Conservation (phyloP, 805 yeast genomes). For the Saturnispora ahearnii region DNA sequence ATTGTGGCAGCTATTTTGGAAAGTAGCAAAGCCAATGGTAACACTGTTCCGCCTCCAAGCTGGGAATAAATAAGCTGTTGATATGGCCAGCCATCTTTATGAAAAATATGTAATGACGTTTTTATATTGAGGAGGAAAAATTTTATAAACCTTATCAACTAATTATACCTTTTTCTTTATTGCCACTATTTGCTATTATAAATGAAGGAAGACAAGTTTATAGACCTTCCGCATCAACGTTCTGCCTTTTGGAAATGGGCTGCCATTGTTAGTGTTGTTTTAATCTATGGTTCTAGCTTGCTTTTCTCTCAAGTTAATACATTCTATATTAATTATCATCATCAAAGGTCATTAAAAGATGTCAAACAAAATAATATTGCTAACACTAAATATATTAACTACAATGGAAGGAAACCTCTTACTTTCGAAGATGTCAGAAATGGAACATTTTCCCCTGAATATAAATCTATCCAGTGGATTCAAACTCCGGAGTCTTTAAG, state of each 20-base stretch:
- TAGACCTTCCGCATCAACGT: not conserved
- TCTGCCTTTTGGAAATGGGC: slow-evolving; percentile 4
- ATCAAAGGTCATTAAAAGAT: not conserved
- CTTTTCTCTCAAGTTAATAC: slow-evolving; percentile 11
- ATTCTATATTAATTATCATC: slow-evolving; percentile 1
- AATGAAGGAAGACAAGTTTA: not conserved
- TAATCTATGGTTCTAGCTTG: slow-evolving; percentile 21
- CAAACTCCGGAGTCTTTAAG: slow-evolving; percentile 36
- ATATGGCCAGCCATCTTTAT: not conserved
- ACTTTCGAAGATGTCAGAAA: slow-evolving; percentile 41
- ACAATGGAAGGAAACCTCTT: slow-evolving; percentile 21
- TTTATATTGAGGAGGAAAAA: not conserved
- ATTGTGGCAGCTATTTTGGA: slow-evolving; percentile 78
- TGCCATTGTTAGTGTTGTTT: slow-evolving; percentile 1
- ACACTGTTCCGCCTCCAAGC: slow-evolving; percentile 15
- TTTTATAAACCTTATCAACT: not conserved
- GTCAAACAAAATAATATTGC: not conserved
- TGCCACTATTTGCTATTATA: not conserved
- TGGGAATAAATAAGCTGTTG: not conserved
- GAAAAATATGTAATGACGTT: not conserved
- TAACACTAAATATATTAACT: not conserved
- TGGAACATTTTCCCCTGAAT: slow-evolving; percentile 46
- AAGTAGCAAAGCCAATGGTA: slow-evolving; percentile 46
- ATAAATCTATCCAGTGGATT: slow-evolving; percentile 64
- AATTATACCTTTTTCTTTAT: not conserved